Conservation (phyloP, 2,329 filamentous ascomycete species). For the Tolypocladium inflatum region DNA sequence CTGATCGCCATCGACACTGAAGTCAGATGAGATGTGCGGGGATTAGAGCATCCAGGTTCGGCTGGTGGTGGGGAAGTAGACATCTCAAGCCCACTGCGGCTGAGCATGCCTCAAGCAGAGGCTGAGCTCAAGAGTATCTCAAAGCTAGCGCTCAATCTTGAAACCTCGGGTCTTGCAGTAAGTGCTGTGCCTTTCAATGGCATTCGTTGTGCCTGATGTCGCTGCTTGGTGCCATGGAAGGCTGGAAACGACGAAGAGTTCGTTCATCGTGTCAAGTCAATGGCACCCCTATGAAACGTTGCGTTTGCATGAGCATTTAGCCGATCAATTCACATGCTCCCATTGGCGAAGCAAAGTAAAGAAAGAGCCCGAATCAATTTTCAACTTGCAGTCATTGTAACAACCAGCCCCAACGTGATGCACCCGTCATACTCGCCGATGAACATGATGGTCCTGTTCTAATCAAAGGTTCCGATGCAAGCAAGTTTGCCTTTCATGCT, state of each 20-base stretch:
- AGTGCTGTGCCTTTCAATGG: not conserved
- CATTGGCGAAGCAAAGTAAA: no score
- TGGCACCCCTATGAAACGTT: not conserved
- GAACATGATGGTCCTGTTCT: no score
- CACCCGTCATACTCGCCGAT: no score
- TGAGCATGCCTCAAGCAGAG: not conserved
- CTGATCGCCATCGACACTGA: not conserved
- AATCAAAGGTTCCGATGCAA: no score
- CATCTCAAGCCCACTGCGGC: not conserved
- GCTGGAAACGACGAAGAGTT: not conserved
- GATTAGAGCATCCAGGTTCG: not conserved
- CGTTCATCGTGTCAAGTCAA: not conserved
- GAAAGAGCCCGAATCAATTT: no score
- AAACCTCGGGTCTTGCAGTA: not conserved
- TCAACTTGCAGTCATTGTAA: no score
- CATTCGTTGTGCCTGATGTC: not conserved
- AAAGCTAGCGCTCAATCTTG: not conserved
- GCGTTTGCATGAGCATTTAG: not conserved
- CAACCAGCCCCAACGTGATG: no score
- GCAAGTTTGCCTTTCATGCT: no score
- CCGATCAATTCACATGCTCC: not conserved
- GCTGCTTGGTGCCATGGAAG: not conserved
- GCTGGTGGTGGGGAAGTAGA: not conserved
- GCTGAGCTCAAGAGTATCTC: not conserved
- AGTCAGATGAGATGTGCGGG: not conserved